A percentile compares a stretch with the other conserved stretches of the same genome.
Evolutionary conservation across 306 rosid species (phyloP).

Genomic region (Trifolium pratense): DNA sequence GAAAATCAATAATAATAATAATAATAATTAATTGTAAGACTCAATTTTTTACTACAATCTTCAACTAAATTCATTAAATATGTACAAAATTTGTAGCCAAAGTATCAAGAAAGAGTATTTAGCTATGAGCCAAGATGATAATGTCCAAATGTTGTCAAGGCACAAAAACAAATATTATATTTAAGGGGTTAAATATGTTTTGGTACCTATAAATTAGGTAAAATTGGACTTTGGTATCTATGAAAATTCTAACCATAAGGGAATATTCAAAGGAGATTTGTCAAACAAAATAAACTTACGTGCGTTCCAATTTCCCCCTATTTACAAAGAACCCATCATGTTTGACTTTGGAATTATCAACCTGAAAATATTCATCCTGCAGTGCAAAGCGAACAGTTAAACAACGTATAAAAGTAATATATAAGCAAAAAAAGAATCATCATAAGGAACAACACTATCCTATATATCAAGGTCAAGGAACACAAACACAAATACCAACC

Average conservation of each 20-base stretch:
- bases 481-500: constrained; percentile 59
- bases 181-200: not conserved
- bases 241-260: constrained; percentile 13
- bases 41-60: constrained; percentile 26
- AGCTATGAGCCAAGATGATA: constrained; percentile 25
- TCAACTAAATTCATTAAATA: constrained; percentile 27
- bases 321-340: constrained; percentile 97
- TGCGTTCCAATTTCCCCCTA: constrained; percentile 88
- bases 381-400: constrained; percentile 54
- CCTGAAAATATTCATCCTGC: constrained; percentile 99
- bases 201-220: not conserved
- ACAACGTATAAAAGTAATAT: constrained; percentile 31
- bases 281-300: constrained; percentile 60
- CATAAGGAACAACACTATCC: constrained; percentile 12
- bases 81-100: constrained; percentile 10
- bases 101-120: constrained; percentile 25
- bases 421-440: constrained; percentile 10
- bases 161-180: constrained; percentile 15
- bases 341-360: constrained; percentile 88
- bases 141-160: constrained; percentile 26
- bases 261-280: constrained; percentile 7
- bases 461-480: constrained; percentile 2
- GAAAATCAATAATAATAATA: constrained; percentile 28
- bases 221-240: not conserved
- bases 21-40: constrained; percentile 17